Base-by-base conservation (phyloP, 2,329 filamentous ascomycete genomes). In the Tetracladium maxilliforme region DNA sequence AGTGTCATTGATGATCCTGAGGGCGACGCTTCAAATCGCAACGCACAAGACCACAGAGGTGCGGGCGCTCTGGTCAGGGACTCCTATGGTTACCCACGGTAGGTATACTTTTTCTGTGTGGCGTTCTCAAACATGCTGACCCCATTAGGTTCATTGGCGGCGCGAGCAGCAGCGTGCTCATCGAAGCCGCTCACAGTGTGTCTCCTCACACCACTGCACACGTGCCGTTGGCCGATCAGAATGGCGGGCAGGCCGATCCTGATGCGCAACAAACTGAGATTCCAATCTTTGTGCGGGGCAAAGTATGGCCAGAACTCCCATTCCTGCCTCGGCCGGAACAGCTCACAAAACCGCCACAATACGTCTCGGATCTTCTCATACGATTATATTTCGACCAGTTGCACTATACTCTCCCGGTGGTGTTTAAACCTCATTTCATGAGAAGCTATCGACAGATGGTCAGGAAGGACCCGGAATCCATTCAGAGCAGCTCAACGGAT, bases 351-450 rank as follows among this genome's bases (percentile, higher is more conserved):
- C 43, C 43, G 10, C 41, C 42, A 5, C 33, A 39, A 19, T 45
- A 44, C 19, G 25, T 43, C 11, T 33, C 41, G 2, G 41, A 46
- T 26, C 25, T 43, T 11, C 35, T 45, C 11, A 29, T 41, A n/a
- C 31, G 31, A 6, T 27, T 43, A 13, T 44, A 41, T 21, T 44
- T 43, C 21, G 41, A 43, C 25, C 34, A 42, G 22, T 32, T 45
- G 6, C 40, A 45, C 30, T 41, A 38, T 25, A 42, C 39, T 1
- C 44, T 44, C n/a, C n/a, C n/a, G n/a, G n/a, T n/a, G n/a, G n/a
- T n/a, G n/a, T n/a, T n/a, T n/a, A n/a, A n/a, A n/a, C n/a, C n/a
- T n/a, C n/a, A n/a, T n/a, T n/a, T n/a, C n/a, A n/a, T n/a, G n/a
- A n/a, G n/a, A n/a, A n/a, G n/a, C n/a, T n/a, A n/a, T n/a, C n/a